Percentiles rank a stretch among this genome's conserved stretches.
These are phyloP conservation scores for Trichoderma gracile DNA, from an alignment of 2,329 filamentous ascomycete genomes.

Conservation along the genomic window DNA sequence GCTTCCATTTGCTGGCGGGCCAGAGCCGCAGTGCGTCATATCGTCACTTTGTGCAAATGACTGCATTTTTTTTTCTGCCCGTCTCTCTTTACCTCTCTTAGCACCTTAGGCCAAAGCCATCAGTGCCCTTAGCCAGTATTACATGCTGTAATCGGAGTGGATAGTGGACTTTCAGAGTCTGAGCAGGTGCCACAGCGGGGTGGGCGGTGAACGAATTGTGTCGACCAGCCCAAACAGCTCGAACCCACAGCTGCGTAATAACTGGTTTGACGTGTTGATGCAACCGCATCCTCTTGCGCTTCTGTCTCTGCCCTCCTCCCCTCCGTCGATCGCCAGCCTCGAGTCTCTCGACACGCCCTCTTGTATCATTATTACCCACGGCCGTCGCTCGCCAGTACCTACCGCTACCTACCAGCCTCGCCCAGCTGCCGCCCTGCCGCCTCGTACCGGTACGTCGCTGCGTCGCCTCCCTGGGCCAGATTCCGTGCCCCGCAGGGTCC, in stretches of 20 bases:
- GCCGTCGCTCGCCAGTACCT: not conserved
- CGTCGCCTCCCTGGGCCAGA: slow-evolving; percentile 4
- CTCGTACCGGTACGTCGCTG: slow-evolving; percentile 16
- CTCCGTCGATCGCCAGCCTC: slow-evolving; percentile 14
- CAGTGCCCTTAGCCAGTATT: not conserved
- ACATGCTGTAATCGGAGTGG: not conserved
- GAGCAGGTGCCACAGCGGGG: slow-evolving; percentile 22
- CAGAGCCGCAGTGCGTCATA: slow-evolving; percentile 19
- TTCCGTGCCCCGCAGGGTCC: slow-evolving; percentile 23
- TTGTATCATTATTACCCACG: slow-evolving; percentile 16
- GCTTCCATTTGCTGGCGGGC: slow-evolving; percentile 1
- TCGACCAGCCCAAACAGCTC: not conserved
- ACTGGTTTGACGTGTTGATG: slow-evolving; percentile 22
- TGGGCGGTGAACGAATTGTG: slow-evolving; percentile 24
- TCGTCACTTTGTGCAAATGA: slow-evolving; percentile 15
- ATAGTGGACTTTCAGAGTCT: not conserved
- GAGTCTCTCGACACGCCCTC: not conserved
- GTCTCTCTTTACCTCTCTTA: too few species aligned
- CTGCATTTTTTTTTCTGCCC: not conserved
- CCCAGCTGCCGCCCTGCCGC: slow-evolving; percentile 6
- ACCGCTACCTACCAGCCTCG: not conserved
- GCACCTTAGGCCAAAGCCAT: not conserved
- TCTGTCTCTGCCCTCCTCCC: slow-evolving; percentile 3
- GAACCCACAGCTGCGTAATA: slow-evolving; percentile 22
- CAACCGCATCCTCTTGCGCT: not conserved